A percentile compares a stretch with the other conserved stretches of the same genome.
phyloP scores from a whole-genome alignment of 2,329 filamentous ascomycete genomes.

The Diaporthe longicolla region DNA sequence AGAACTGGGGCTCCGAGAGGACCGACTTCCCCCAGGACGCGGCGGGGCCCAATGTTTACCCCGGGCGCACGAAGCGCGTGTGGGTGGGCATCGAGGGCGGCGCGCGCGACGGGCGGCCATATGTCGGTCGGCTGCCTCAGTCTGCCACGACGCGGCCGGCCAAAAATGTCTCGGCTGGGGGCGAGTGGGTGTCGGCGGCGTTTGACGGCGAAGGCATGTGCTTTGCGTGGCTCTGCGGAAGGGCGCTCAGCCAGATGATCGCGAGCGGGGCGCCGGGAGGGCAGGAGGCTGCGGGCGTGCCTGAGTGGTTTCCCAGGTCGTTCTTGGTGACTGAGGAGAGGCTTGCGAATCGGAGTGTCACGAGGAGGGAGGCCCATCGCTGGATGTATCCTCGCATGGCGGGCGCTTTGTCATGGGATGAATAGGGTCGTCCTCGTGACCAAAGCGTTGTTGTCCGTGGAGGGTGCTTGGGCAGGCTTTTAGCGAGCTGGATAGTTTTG shows the following conservation, averaged over 20 bases:
- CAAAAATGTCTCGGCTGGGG: not conserved
- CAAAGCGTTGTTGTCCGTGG: not conserved
- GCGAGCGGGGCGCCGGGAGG: not conserved
- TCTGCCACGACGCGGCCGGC: not conserved
- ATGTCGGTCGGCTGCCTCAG: not conserved
- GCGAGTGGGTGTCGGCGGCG: conserved; percentile 10
- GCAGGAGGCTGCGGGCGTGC: not conserved
- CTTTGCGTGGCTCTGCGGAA: not conserved
- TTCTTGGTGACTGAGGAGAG: not conserved
- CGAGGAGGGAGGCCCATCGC: not conserved
- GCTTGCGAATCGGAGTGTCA: not conserved
- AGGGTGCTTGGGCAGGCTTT: not conserved
- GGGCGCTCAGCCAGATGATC: not conserved
- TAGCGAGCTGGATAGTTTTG: too few species aligned
- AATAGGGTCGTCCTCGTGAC: too few species aligned
- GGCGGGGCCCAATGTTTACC: not conserved
- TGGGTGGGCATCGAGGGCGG: conserved; percentile 1
- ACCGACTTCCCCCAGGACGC: not conserved
- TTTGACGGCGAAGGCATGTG: conserved; percentile 17
- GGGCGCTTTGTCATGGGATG: not conserved
- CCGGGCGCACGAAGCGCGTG: not conserved
- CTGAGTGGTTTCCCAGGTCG: not conserved
- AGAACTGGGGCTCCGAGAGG: not conserved
- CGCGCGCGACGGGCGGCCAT: conserved; percentile 4
- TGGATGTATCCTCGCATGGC: conserved; percentile 7